These are phyloP conservation scores for Cordyceps cateniannulata DNA, from an alignment of 2,329 filamentous ascomycete genomes.

Conservation along the genomic window DNA sequence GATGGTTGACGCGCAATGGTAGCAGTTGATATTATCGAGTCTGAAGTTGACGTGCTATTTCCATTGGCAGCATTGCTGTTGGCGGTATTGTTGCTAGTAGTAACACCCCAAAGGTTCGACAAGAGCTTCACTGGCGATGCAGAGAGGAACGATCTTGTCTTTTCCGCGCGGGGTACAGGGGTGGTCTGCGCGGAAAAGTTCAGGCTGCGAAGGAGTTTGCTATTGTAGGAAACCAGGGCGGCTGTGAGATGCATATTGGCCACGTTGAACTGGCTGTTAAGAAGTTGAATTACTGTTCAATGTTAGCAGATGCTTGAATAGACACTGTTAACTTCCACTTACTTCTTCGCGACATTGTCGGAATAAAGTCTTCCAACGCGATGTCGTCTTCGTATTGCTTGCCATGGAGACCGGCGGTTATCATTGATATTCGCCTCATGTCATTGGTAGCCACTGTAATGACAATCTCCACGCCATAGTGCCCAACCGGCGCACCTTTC, in stretches of 20 bases:
- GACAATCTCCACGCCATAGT: slow-evolving; percentile 66
- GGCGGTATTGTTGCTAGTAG: slow-evolving; percentile 47
- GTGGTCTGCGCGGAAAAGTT: slow-evolving; percentile 42
- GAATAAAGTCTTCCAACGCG: slow-evolving; percentile 63
- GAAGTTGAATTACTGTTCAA: slow-evolving; percentile 59
- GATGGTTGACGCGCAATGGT: slow-evolving; percentile 38
- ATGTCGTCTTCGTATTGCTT: slow-evolving; percentile 69
- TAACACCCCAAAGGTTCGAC: slow-evolving; percentile 69
- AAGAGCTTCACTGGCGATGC: slow-evolving; percentile 88
- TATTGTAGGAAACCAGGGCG: slow-evolving; percentile 69
- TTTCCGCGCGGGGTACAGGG: slow-evolving; percentile 48
- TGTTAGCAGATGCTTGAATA: slow-evolving; percentile 25
- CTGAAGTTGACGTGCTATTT: slow-evolving; percentile 31
- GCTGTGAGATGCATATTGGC: slow-evolving; percentile 58
- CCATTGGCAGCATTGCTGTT: slow-evolving; percentile 51
- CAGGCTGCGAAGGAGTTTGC: slow-evolving; percentile 67
- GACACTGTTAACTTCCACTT: slow-evolving; percentile 26
- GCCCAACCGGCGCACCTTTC: slow-evolving; percentile 58
- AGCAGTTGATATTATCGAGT: slow-evolving; percentile 9
- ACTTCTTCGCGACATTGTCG: slow-evolving; percentile 69
- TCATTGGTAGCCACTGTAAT: slow-evolving; percentile 55
- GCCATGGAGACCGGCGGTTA: slow-evolving; percentile 59
- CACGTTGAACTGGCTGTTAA: slow-evolving; percentile 63
- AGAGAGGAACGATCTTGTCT: slow-evolving; percentile 60
- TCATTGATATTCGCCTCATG: slow-evolving; percentile 41